phyloP scores from a whole-genome alignment of 129 eudicot genomes.

The Centaurea solstitialis region DNA sequence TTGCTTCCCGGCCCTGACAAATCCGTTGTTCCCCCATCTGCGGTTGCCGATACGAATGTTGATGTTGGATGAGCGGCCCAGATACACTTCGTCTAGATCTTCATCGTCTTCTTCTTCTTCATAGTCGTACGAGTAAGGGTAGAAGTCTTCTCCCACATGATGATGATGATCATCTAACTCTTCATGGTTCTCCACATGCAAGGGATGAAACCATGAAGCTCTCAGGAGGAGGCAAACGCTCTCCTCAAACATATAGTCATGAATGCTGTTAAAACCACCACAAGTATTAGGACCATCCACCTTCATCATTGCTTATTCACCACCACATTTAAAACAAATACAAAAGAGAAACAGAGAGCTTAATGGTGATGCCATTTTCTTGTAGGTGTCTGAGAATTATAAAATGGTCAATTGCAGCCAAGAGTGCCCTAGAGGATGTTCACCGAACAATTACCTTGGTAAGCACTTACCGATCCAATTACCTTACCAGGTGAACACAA shows the following conservation, averaged over 20 bases:
- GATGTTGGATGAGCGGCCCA: slow-evolving; percentile 50
- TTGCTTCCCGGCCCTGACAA: slow-evolving; percentile 68
- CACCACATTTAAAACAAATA: background rate
- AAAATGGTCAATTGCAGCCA: background rate
- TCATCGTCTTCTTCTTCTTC: slow-evolving; percentile 68
- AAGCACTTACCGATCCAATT: too few species aligned
- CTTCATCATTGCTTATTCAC: background rate
- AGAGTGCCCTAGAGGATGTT: background rate
- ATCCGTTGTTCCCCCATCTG: slow-evolving; percentile 90
- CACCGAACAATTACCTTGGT: too few species aligned
- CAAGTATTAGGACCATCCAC: background rate
- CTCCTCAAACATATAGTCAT: slow-evolving; percentile 90
- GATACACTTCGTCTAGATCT: slow-evolving; percentile 63
- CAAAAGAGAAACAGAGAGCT: background rate
- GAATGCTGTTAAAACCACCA: slow-evolving; percentile 50
- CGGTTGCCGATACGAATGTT: slow-evolving; percentile 77
- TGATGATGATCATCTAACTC: slow-evolving; percentile 40
- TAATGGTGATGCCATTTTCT: background rate
- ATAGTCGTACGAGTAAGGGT: slow-evolving; percentile 47
- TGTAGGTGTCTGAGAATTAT: background rate
- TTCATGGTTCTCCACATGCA: slow-evolving; percentile 55
- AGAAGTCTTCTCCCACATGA: slow-evolving; percentile 47
- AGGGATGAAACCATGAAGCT: slow-evolving; percentile 86
- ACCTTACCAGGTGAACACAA: too few species aligned
- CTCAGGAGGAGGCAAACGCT: slow-evolving; percentile 86